These are phyloP conservation scores for Puccinia triticina DNA, from an alignment of 1,284 basidiomycete genomes.

Conservation along the genomic window DNA sequence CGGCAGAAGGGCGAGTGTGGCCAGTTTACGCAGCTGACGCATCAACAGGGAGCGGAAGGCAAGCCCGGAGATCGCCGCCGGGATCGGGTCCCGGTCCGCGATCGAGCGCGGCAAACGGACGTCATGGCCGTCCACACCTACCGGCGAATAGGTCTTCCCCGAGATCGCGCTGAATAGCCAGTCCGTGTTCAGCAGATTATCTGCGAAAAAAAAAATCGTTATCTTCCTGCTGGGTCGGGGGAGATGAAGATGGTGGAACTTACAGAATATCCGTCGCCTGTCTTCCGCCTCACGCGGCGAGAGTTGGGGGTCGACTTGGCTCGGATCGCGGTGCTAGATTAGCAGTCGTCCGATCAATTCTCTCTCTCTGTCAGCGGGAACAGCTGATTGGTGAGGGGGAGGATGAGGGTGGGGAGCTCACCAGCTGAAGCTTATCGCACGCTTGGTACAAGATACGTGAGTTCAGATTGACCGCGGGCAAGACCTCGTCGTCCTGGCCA, in stretches of 20 bases:
- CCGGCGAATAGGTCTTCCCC: slow-evolving; percentile 50
- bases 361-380: too few species aligned
- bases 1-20: slow-evolving; percentile 31
- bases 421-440: slow-evolving; percentile 50
- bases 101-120: slow-evolving; percentile 31
- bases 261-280: slow-evolving; percentile 46
- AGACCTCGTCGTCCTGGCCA: slow-evolving; percentile 43
- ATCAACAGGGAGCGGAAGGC: slow-evolving; percentile 47
- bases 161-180: slow-evolving; percentile 50
- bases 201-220: neutral
- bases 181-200: slow-evolving; percentile 49
- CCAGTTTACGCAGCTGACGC: slow-evolving; percentile 47
- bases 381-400: neutral
- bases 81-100: slow-evolving; percentile 34
- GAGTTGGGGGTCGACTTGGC: slow-evolving; percentile 17
- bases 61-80: slow-evolving; percentile 33
- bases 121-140: slow-evolving; percentile 45
- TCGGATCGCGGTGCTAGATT: slow-evolving; percentile 49
- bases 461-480: slow-evolving; percentile 46
- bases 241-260: neutral
- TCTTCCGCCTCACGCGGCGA: slow-evolving; percentile 44
- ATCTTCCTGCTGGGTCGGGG: neutral
- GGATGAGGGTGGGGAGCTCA: neutral
- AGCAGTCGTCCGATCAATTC: neutral
- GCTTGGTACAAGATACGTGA: slow-evolving; percentile 44